phyloP scores from a whole-genome alignment of 805 yeast genomes.

The Tetrapisispora phaffii region DNA sequence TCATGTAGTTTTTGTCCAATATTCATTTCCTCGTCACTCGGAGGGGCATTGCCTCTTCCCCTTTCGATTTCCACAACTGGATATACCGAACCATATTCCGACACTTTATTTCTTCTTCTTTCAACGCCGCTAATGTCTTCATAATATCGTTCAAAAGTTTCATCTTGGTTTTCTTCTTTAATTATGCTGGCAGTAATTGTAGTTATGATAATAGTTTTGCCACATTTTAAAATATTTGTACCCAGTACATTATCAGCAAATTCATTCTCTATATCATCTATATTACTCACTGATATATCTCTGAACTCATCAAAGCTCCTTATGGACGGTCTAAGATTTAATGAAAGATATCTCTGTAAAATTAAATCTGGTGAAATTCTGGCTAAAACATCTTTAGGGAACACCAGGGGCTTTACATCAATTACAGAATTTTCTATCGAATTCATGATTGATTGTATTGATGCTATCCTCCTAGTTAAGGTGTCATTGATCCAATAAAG shows the following conservation, averaged over 20 bases:
- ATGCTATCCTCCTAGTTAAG: too few relatives aligned
- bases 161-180: conserved; percentile 40
- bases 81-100: conserved; percentile 38
- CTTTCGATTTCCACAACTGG: conserved; percentile 72
- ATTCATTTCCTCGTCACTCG: conserved; percentile 72
- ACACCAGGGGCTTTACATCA: conserved; percentile 41
- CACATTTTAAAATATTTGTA: conserved; percentile 58
- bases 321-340: conserved; percentile 67
- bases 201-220: conserved; percentile 65
- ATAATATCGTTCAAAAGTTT: conserved; percentile 31
- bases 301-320: conserved; percentile 67
- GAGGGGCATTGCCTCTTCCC: conserved; percentile 73
- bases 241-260: conserved; percentile 38
- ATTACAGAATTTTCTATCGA: conserved; percentile 7
- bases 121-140: conserved; percentile 22
- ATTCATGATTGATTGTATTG: neutral
- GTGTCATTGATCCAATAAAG: too few relatives aligned
- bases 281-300: conserved; percentile 35
- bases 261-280: neutral
- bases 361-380: conserved; percentile 80
- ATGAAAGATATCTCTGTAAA: conserved; percentile 63
- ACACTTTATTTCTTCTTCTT: conserved; percentile 32
- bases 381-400: conserved; percentile 76
- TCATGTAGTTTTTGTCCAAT: conserved; percentile 58
- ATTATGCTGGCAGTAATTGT: conserved; percentile 58